Base-by-base conservation (phyloP, 257 asterid species). In the Ilex aquifolium region DNA sequence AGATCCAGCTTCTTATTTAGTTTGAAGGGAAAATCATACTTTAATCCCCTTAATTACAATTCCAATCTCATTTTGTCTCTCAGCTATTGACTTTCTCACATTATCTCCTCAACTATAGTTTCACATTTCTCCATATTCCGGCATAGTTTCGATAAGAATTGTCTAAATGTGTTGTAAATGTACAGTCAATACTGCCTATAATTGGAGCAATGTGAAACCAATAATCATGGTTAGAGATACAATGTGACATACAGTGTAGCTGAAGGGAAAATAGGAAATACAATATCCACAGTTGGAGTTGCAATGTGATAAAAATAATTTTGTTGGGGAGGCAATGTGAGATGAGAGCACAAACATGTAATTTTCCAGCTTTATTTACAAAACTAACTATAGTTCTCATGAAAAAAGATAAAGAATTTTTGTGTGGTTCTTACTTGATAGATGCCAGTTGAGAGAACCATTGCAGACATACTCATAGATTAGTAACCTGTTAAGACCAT, bases 401-500 rank as follows among this genome's bases (percentile, higher is more conserved):
- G 27, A 21, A 21, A 21, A 21, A 21, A 21, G 27, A 21, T 21
- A 21, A 21, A 21, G 27, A 21, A 21, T 21, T 21, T 21, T 21
- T 21, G 27, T 21, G 27, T 21, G 27, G 27, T 16, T 8, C 61
- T 69, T 63, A 79, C 87, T 51, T 44, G 80, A 80, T 62, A 85
- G 68, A 62, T 77, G 81, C 53, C 48, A 59, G 74, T 75, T 65
- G 6, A 85, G 75, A 3, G 88, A 82, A 5, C 77, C 82, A 1
- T 85, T 75, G 62, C 92, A 79, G 36, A 80, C 57, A 27, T 71
- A 76, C 59, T 85, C 86, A 46, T 82, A 85, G 13, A 85, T 80
- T 9, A 85, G 80, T 17, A 74, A 68, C 71, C 79, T 74, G 7
- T 44, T 73, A 32, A 72, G 59, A 7, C 85, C 85, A 67, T 69